phyloP scores from a whole-genome alignment of 139 green algal genomes.

The Spirogloea muscicola region DNA sequence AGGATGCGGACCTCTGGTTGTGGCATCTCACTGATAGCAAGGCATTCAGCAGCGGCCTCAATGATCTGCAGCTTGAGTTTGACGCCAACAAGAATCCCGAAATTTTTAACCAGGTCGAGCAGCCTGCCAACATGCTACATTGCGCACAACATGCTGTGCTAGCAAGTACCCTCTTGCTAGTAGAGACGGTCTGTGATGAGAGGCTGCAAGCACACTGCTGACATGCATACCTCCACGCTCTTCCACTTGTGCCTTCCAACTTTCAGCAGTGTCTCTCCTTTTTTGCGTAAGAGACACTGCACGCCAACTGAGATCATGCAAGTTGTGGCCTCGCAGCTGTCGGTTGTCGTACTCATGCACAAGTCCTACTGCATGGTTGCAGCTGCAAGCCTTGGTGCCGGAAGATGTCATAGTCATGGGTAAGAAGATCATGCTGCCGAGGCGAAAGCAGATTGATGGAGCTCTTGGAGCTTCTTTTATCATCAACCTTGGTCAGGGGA shows the following conservation, averaged over 20 bases:
- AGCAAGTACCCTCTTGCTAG: too few species aligned
- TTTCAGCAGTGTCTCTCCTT: constrained; percentile 9
- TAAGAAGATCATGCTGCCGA: background rate
- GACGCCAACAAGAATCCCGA: constrained; percentile 50
- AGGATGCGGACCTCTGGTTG: constrained; percentile 63
- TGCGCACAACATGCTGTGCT: too few species aligned
- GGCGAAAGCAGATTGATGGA: background rate
- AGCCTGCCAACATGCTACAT: too few species aligned
- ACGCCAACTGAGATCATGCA: background rate
- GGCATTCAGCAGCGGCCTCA: constrained; percentile 52
- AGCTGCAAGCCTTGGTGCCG: constrained; percentile 15
- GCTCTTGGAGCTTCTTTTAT: constrained; percentile 27
- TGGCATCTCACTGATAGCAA: constrained; percentile 59
- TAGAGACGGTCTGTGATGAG: too few species aligned
- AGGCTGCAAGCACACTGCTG: too few species aligned
- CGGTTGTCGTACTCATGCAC: background rate
- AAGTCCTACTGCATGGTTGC: too few species aligned
- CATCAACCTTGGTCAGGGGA: constrained; percentile 46
- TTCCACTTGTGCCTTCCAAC: constrained; percentile 17
- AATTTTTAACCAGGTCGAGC: constrained; percentile 58
- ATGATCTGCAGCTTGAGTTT: constrained; percentile 50
- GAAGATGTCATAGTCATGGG: constrained; percentile 11
- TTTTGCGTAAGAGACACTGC: background rate
- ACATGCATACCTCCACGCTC: too few species aligned
- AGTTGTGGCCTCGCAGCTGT: background rate